These are phyloP conservation scores for Hippophae tibetana DNA, from an alignment of 306 rosid genomes.

Conservation along the genomic window DNA sequence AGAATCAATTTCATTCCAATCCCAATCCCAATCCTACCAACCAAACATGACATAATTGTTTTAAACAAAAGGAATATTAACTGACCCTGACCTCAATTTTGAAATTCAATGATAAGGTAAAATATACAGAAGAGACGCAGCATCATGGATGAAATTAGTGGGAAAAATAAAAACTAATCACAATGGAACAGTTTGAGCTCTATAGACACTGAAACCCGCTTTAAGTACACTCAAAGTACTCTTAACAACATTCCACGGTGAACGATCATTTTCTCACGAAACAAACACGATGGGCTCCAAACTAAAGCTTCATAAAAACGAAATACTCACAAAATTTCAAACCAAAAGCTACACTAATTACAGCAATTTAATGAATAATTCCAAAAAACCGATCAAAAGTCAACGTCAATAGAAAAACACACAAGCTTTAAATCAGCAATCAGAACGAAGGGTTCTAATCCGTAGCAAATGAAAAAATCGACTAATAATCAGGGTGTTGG, in stretches of 20 bases:
- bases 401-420: not conserved
- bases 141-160: not conserved
- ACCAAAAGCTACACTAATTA: no score
- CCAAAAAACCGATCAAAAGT: slow-evolving; percentile 1
- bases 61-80: no score
- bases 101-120: no score
- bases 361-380: not conserved
- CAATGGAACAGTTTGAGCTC: no score
- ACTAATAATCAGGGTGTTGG: not conserved
- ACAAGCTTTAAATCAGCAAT: slow-evolving; percentile 5
- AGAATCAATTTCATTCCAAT: no score
- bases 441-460: slow-evolving; percentile 15
- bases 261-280: slow-evolving; percentile 14
- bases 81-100: no score
- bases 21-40: no score
- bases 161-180: not conserved
- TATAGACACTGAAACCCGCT: slow-evolving; percentile 11
- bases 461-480: not conserved
- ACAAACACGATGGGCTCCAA: slow-evolving; percentile 5
- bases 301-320: not conserved
- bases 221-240: slow-evolving; percentile 18
- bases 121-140: not conserved
- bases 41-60: no score
- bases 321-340: not conserved
- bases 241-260: not conserved